Evolutionary conservation across 192 early-diverging fungal genomes (phyloP).

Genomic region (Coemansia erecta): DNA sequence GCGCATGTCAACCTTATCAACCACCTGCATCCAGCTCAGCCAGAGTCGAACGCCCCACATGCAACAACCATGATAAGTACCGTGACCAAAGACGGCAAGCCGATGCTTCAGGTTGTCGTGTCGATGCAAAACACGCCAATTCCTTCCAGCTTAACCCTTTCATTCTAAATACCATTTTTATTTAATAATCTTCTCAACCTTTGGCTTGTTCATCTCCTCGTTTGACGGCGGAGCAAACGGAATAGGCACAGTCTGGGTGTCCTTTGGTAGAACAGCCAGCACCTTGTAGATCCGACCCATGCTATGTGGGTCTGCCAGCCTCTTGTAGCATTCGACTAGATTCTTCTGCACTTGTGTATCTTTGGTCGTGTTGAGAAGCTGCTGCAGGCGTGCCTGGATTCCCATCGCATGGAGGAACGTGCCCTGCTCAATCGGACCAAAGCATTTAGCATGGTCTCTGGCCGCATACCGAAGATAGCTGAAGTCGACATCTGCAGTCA

Average conservation of each 20-base stretch:
- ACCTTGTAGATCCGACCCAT: conserved; percentile 92
- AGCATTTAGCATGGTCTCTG: conserved; percentile 49
- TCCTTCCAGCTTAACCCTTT: conserved; percentile 24
- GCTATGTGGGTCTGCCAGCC: conserved; percentile 68
- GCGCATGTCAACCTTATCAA: conserved; percentile 4
- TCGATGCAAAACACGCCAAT: conserved; percentile 21
- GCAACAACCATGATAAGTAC: conserved; percentile 29
- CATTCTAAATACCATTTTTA: conserved; percentile 11
- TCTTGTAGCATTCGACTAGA: conserved; percentile 67
- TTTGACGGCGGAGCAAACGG: conserved; percentile 29
- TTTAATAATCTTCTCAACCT: conserved; percentile 20
- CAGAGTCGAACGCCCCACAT: not conserved
- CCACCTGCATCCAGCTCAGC: conserved; percentile 4
- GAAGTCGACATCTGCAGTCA: conserved; percentile 94
- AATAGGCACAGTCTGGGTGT: conserved; percentile 10
- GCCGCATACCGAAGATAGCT: conserved; percentile 62
- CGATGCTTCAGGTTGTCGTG: conserved; percentile 35
- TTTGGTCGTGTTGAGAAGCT: conserved; percentile 61
- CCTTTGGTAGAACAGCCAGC: conserved; percentile 58
- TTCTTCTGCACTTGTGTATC: conserved; percentile 55
- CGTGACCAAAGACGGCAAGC: conserved; percentile 32
- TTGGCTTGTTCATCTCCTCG: conserved; percentile 19
- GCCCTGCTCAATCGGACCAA: conserved; percentile 82
- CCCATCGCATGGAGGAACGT: conserved; percentile 76
- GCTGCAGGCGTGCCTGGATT: conserved; percentile 69